These are phyloP conservation scores for Ammopiptanthus mongolicus DNA, from an alignment of 306 rosid species.

Conservation along the genomic window DNA sequence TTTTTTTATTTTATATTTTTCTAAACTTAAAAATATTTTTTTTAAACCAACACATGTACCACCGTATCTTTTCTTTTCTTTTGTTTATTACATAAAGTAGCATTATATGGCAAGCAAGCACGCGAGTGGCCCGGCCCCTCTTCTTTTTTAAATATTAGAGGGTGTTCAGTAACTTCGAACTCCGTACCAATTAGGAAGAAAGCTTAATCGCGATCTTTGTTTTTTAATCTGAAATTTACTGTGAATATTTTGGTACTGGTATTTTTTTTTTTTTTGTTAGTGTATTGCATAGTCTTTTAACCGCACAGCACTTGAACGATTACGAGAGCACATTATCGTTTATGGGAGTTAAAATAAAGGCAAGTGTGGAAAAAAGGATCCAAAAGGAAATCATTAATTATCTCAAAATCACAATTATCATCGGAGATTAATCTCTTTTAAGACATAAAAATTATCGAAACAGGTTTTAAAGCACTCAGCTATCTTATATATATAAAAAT, in stretches of 20 bases:
- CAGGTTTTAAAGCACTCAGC: too few species aligned
- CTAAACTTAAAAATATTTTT: too few species aligned
- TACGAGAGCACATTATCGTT: background rate
- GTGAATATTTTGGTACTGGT: background rate
- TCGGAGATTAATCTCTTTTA: too few species aligned
- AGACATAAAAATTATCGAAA: too few species aligned
- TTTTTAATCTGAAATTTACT: background rate
- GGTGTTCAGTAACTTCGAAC: background rate
- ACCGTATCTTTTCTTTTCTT: background rate
- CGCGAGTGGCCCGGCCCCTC: background rate
- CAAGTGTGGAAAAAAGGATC: background rate
- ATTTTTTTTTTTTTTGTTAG: too few species aligned
- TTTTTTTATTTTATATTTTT: too few species aligned
- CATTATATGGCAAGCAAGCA: slow-evolving; percentile 8
- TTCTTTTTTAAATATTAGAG: background rate
- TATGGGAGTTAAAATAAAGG: background rate
- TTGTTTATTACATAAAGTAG: background rate
- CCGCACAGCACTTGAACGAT: background rate
- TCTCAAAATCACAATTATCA: background rate
- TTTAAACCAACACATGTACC: too few species aligned
- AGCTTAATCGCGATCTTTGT: background rate
- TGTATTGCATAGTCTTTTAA: too few species aligned
- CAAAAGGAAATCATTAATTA: background rate
- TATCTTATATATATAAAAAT: too few species aligned
- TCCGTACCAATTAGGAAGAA: background rate